Base-by-base conservation (phyloP, 139 green algal genomes). In the Pycnococcus provasolii region DNA sequence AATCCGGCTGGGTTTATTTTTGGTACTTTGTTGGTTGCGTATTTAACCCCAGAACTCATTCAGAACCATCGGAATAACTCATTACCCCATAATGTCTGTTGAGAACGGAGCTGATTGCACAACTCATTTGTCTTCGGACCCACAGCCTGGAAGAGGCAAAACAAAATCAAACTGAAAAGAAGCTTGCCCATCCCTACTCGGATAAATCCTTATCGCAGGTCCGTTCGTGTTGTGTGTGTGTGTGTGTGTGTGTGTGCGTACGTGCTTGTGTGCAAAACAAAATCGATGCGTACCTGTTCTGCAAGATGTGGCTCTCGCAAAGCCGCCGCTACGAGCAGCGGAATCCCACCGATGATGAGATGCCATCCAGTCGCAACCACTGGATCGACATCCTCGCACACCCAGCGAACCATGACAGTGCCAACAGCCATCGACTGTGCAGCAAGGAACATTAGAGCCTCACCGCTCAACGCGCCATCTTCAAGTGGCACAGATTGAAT, bases 311-410 rank as follows among this genome's bases (percentile, higher is more conserved):
- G 26, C 26, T 26, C 26, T 26, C 26, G 26, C 26, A 37, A 60
- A 6, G 53, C 5, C 42, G 53, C 4, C 53, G 9, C 7, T 37
- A 60, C 11, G 2, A 80, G 51, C 3, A 83, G 62, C 9, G 77
- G 77, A 46, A 91, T 15, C 2, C 89, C 88, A 5, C 93, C 93
- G 4, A 99, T 73, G 40, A 98, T 64, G 91, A 99, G 96, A 78
- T 99, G 93, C 86, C 86, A 99, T 1, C 90, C 93, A 6, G 91
- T 99, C 1, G 93, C 93, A 73, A 91, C 86, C 4, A 99, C 81
- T 3, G 94, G 88, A 77, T 99, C 93, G 15, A 72, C 70, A 63
- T 90, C 81, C 59, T 80, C 79, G 45, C 76, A 87, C 42, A 92
- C 88, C 77, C 82, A 97, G 42, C 81, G 80, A 42, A 98, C 87